Percentiles rank a stretch among this genome's conserved stretches.
These are phyloP conservation scores for Amanita phalloides DNA, from an alignment of 768 basidiomycete species.

Conservation along the genomic window DNA sequence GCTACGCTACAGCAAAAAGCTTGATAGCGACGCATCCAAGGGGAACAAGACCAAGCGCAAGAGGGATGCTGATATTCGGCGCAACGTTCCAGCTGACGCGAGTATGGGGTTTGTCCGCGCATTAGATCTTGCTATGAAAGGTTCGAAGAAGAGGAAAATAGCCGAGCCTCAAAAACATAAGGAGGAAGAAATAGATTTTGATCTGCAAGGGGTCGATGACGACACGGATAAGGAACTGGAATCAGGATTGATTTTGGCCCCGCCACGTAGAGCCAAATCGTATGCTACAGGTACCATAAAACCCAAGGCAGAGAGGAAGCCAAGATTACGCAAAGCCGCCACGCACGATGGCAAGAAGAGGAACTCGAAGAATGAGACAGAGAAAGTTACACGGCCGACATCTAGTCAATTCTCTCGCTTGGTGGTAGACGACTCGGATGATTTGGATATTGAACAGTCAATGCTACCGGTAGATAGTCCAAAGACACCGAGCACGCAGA, in stretches of 20 bases:
- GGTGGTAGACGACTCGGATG: constrained; percentile 42
- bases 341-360: constrained; percentile 19
- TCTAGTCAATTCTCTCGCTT: constrained; percentile 32
- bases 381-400: constrained; percentile 14
- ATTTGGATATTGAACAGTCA: constrained; percentile 38
- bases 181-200: constrained; percentile 26
- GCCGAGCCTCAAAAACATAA: constrained; percentile 15
- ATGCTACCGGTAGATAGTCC: neutral
- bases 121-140: constrained; percentile 48
- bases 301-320: constrained; percentile 19
- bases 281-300: constrained; percentile 17
- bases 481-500: neutral
- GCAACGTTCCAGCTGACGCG: constrained; percentile 72
- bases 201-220: constrained; percentile 50
- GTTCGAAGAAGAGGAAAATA: constrained; percentile 34
- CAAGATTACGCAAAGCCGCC: constrained; percentile 31
- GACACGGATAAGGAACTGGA: constrained; percentile 61
- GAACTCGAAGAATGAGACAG: neutral
- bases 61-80: constrained; percentile 50
- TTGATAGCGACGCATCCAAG: constrained; percentile 19
- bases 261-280: constrained; percentile 43
- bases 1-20: constrained; percentile 25
- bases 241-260: constrained; percentile 32
- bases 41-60: constrained; percentile 48
- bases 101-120: constrained; percentile 63